Percentiles rank a stretch among this genome's conserved stretches.
These are phyloP conservation scores for Hypericum perforatum DNA, from an alignment of 345 rosid species.

Conservation along the genomic window DNA sequence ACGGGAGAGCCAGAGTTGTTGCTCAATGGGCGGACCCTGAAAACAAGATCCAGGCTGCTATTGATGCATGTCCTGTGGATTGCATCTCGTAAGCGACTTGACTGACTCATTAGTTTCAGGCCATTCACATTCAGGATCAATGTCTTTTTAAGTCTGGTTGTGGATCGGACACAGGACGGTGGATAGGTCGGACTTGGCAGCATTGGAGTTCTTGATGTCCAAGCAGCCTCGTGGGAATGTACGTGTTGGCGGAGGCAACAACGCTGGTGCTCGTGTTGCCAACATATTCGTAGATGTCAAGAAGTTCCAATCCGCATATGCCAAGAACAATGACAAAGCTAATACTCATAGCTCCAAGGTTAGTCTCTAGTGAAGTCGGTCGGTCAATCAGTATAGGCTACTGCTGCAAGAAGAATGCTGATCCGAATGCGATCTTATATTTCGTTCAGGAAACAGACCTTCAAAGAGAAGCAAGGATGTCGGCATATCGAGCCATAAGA, in stretches of 20 bases:
- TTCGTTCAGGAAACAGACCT: slow-evolving; percentile 31
- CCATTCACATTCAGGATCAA: neutral
- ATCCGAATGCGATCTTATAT: too few species aligned
- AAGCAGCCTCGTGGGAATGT: slow-evolving; percentile 90
- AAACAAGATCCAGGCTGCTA: slow-evolving; percentile 58
- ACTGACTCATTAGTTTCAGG: neutral
- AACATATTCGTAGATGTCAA: slow-evolving; percentile 73
- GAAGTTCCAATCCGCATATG: slow-evolving; percentile 49
- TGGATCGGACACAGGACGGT: slow-evolving; percentile 34
- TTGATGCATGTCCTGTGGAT: slow-evolving; percentile 71
- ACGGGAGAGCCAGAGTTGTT: slow-evolving; percentile 85
- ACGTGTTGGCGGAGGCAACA: slow-evolving; percentile 50
- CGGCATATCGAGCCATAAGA: slow-evolving; percentile 60
- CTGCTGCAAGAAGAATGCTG: too few species aligned
- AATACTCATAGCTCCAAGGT: slow-evolving; percentile 27
- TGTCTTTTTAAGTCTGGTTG: neutral
- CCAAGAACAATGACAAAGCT: slow-evolving; percentile 19
- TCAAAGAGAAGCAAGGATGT: slow-evolving; percentile 40
- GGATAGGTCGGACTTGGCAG: slow-evolving; percentile 77
- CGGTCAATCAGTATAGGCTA: too few species aligned
- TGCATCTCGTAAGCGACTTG: slow-evolving; percentile 59
- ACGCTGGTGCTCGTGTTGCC: slow-evolving; percentile 53
- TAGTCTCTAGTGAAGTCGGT: slow-evolving; percentile 3
- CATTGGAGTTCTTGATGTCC: slow-evolving; percentile 80
- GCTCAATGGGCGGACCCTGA: slow-evolving; percentile 96